phyloP scores from a whole-genome alignment of 1,284 basidiomycete genomes.

The Trichosporon coremiiforme region DNA sequence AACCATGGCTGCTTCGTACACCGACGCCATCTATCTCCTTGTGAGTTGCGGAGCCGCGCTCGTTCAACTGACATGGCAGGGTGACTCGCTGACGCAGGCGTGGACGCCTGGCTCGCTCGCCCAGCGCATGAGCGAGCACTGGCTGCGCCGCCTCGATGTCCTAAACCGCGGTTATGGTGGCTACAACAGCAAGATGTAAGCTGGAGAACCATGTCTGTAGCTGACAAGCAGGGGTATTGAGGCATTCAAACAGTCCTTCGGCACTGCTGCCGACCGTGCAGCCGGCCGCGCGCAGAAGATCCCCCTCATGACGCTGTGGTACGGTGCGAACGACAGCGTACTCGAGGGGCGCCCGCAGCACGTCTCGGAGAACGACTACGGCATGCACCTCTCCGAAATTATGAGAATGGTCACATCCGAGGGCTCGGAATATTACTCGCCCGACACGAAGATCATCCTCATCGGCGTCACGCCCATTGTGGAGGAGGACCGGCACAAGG shows the following conservation, averaged over 20 bases:
- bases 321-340: conserved; percentile 78
- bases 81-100: conserved; percentile 55
- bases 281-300: conserved; percentile 62
- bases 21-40: conserved; percentile 52
- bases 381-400: conserved; percentile 66
- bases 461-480: conserved; percentile 83
- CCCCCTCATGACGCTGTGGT: conserved; percentile 78
- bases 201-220: neutral
- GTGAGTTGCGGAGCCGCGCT: conserved; percentile 34
- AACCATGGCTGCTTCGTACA: conserved; percentile 43
- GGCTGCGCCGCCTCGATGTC: conserved; percentile 76
- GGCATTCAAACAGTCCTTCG: conserved; percentile 70
- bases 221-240: conserved; percentile 63
- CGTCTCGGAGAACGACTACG: conserved; percentile 69
- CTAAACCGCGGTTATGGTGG: conserved; percentile 72
- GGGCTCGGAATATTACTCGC: conserved; percentile 68
- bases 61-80: conserved; percentile 34
- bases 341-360: conserved; percentile 59
- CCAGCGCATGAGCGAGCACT: conserved; percentile 60
- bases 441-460: conserved; percentile 73
- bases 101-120: conserved; percentile 46
- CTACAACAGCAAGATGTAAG: conserved; percentile 75
- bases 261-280: conserved; percentile 60
- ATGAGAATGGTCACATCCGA: conserved; percentile 66
- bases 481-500: conserved; percentile 56